Base-by-base conservation (phyloP, 257 asterid species). In the Petunia axillaris region DNA sequence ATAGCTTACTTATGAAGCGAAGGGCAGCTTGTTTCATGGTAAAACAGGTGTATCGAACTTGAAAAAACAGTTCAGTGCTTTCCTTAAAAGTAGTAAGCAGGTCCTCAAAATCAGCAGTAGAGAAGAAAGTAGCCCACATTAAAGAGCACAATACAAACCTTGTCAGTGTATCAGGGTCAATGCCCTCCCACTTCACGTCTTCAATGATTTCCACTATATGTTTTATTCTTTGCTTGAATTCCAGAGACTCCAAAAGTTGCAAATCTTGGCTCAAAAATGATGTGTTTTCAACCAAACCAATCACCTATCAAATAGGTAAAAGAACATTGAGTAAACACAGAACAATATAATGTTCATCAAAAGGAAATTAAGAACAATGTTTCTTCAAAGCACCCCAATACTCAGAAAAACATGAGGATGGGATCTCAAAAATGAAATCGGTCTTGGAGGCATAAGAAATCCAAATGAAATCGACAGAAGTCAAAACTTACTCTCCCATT, bases 191-290 rank as follows among this genome's bases (percentile, higher is more conserved):
- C 74, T 89, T 89, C 37, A 96, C 88, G 71, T 91, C 98, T 87
- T 96, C 98, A 88, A 92, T 83, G 75, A 94, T 88, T 78, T 96
- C 99, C 36, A 90, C 88, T 84, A 96, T 85, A 80, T 94, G 93
- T 80, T 94, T 92, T 80, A 93, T 90, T 39, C 97, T 92, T 85
- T 94, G 97, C 89, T 94, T 96, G 84, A 87, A 96, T 91, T 96
- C 99, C 79, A 96, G 81, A 73, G 98, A 92, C 88, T 96, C 98
- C 62, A 96, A 91, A 85, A 96, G 98, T 82, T 86, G 92, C 87
- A 93, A 91, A 90, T 96, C 99, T 86, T 92, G 90, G 88, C 95
- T 94, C 88, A 92, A 77, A 88, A 96, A 88, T 70, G 93, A 75
- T 88, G 85, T 88, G 80, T 81, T 90, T 70, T 86, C 93, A 53